Conservation (phyloP, 139 green algal species). For the Spirogloea muscicola region DNA sequence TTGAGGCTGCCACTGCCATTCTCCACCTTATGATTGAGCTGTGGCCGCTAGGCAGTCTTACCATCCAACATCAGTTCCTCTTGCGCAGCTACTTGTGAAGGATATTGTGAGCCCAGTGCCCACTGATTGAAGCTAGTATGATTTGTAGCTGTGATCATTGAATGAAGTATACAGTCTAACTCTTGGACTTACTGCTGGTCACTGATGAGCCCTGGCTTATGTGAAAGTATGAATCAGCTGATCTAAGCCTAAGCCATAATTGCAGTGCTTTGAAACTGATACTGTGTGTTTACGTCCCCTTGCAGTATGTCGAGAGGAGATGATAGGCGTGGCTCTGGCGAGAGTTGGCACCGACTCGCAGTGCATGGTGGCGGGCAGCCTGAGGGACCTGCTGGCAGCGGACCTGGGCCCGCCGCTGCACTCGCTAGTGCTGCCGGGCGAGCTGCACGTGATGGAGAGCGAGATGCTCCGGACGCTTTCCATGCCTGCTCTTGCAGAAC, state of each 20-base stretch:
- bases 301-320: constrained; percentile 62
- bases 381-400: constrained; percentile 33
- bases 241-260: neutral
- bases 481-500: too few species aligned
- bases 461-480: too few species aligned
- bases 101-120: too few species aligned
- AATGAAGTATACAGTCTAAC: constrained; percentile 4
- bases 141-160: constrained; percentile 1
- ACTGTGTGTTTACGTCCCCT: constrained; percentile 13
- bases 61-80: neutral
- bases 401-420: constrained; percentile 91
- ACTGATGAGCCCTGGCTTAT: neutral
- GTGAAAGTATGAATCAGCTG: constrained; percentile 1
- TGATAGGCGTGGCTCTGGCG: constrained; percentile 75
- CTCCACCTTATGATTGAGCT: neutral
- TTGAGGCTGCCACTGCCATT: neutral
- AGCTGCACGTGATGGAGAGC: constrained; percentile 62
- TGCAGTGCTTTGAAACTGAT: neutral
- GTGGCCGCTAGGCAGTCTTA: too few species aligned
- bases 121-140: too few species aligned
- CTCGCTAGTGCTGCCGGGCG: constrained; percentile 74
- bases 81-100: too few species aligned
- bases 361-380: constrained; percentile 36
- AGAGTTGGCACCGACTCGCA: constrained; percentile 67
- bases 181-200: too few species aligned